Base-by-base conservation (phyloP, 352 stramenopile species). In the Phytophthora vignae region DNA sequence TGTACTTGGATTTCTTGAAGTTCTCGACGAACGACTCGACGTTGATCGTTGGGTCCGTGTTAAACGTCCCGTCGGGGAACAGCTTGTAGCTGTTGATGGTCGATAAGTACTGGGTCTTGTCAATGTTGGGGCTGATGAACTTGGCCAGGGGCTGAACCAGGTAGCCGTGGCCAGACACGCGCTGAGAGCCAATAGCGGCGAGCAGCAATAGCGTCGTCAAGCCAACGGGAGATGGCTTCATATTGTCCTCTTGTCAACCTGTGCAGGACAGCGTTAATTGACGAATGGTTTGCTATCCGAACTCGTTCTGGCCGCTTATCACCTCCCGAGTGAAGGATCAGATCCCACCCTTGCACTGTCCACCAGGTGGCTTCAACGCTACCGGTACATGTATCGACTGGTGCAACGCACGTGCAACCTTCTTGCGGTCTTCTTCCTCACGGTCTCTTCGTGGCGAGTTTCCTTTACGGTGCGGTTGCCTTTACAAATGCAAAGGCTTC, bases 1-100 rank as follows among this genome's bases (percentile, higher is more conserved):
- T 74, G 67, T 85, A 84, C 52, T 67, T 60, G 50, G 79, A 79
- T 36, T 82, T 84, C 40, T 81, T 70, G 55, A 64, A 84, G 59
- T 76, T 69, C 29, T 80, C 71, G n/a, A 76, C 33, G 58, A 84
- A 88, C 1, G 69, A 75, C 62, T 55, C 60, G 17, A 84, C 48
- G 50, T 88, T 88, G 44, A 71, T 49, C 3, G 29, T 50, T 1
- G 69, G 69, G 52, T 65, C 62, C 9, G 70, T 79, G 57, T 73
- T 82, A 67, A 85, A 83, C 36, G 69, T 74, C 42, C 67, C 66
- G 42, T 53, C 71, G 4, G 75, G 70, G 64, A 83, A 85, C 14
- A 78, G 44, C 22, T 71, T 72, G 25, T 82, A 44, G 63, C 73
- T 77, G 61, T 79, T 66, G 50, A 85, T 87, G 57, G 77, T 85